Evolutionary conservation across 805 yeast genomes (phyloP).

Genomic region (Zygosaccharomyces kombuchaensis): DNA sequence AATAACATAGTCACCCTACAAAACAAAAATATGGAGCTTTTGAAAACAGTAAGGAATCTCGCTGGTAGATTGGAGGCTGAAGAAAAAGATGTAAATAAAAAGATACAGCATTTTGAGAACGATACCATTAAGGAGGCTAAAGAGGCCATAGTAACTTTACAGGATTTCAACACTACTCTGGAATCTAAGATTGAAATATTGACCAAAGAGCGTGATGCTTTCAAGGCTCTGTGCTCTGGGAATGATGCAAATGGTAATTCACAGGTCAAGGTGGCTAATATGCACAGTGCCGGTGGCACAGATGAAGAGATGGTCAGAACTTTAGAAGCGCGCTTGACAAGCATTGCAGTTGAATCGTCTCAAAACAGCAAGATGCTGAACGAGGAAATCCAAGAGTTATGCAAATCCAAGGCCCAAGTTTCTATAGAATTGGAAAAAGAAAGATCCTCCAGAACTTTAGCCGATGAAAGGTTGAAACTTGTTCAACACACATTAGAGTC

Average conservation of each 20-base stretch:
- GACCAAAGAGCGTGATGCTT: slow-evolving; percentile 65
- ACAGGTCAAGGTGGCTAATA: not conserved
- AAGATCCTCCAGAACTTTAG: slow-evolving; percentile 49
- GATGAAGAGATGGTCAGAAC: slow-evolving; percentile 17
- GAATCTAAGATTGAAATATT: slow-evolving; percentile 51
- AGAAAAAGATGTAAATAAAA: slow-evolving; percentile 39
- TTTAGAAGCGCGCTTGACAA: slow-evolving; percentile 25
- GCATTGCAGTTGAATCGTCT: slow-evolving; percentile 36
- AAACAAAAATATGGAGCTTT: slow-evolving; percentile 66
- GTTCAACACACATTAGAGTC: slow-evolving; percentile 39
- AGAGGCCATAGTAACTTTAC: slow-evolving; percentile 59
- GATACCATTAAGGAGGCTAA: slow-evolving; percentile 58
- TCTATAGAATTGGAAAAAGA: slow-evolving; percentile 49
- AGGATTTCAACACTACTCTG: slow-evolving; percentile 51
- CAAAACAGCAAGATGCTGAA: slow-evolving; percentile 48
- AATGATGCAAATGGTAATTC: not conserved
- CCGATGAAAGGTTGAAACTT: slow-evolving; percentile 47
- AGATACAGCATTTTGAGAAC: slow-evolving; percentile 34
- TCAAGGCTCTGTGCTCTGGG: slow-evolving; percentile 33
- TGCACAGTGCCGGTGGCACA: slow-evolving; percentile 6
- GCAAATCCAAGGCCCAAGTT: slow-evolving; percentile 43
- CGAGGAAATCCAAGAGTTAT: slow-evolving; percentile 39
- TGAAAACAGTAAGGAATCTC: slow-evolving; percentile 63
- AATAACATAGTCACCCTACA: slow-evolving; percentile 63
- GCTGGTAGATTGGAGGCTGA: slow-evolving; percentile 66